Conservation (phyloP, 805 yeast species). For the Nakazawaea ishiwadae region DNA sequence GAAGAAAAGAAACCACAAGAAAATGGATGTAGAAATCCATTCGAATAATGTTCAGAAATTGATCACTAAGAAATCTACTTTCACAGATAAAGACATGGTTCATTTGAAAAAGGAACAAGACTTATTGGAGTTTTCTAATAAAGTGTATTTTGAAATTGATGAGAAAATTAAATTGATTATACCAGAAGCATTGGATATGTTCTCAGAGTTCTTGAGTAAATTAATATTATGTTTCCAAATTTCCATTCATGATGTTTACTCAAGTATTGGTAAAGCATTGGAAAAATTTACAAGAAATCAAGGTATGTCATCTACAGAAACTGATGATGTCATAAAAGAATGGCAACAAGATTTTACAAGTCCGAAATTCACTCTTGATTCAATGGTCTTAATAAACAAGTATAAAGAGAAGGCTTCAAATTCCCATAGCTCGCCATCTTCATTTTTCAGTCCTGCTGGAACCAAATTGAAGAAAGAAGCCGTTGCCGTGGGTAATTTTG, state of each 20-base stretch:
- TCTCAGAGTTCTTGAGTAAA: slow-evolving; percentile 45
- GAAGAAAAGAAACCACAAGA: slow-evolving; percentile 39
- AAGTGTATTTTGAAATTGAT: slow-evolving; percentile 31
- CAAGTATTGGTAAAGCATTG: slow-evolving; percentile 27
- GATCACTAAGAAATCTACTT: slow-evolving; percentile 25
- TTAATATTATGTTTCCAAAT: slow-evolving; percentile 33
- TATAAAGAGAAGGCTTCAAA: slow-evolving; percentile 19
- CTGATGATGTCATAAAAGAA: slow-evolving; percentile 25
- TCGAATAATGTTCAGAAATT: slow-evolving; percentile 34
- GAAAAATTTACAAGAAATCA: slow-evolving; percentile 24
- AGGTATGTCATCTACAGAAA: slow-evolving; percentile 22
- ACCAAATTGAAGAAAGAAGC: slow-evolving; percentile 7
- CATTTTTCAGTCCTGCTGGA: slow-evolving; percentile 20
- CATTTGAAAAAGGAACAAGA: slow-evolving; percentile 28
- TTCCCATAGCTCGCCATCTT: slow-evolving; percentile 18
- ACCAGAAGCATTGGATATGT: slow-evolving; percentile 40
- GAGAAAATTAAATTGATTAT: slow-evolving; percentile 34
- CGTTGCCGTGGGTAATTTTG: slow-evolving; percentile 21
- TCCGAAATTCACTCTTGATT: slow-evolving; percentile 33
- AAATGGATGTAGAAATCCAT: slow-evolving; percentile 34
- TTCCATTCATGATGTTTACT: slow-evolving; percentile 31
- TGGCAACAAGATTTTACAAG: slow-evolving; percentile 34
- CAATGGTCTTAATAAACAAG: slow-evolving; percentile 31
- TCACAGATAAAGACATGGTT: slow-evolving; percentile 33
- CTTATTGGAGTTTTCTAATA: slow-evolving; percentile 26